A percentile compares a stretch with the other conserved stretches of the same genome.
Evolutionary conservation across 208 protist species (phyloP).

Genomic region (Trypanosoma vivax): DNA sequence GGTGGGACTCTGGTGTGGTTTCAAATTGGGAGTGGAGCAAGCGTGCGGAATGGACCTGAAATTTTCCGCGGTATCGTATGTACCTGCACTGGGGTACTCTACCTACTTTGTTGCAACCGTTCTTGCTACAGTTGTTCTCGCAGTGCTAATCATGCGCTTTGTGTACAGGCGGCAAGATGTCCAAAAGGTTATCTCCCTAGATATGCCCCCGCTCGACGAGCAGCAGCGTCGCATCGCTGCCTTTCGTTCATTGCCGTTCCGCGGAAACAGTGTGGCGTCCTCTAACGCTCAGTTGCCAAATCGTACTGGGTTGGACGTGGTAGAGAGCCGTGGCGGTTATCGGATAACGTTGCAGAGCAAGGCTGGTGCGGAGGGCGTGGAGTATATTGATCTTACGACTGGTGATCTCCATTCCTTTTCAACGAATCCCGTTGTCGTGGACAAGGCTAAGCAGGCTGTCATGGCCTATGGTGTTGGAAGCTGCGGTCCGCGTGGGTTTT

Average conservation of each 20-base stretch:
- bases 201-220: conserved; percentile 69
- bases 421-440: conserved; percentile 69
- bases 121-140: conserved; percentile 41
- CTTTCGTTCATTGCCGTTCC: conserved; percentile 59
- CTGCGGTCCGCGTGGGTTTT: conserved; percentile 97
- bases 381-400: conserved; percentile 87
- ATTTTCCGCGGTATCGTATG: too few relatives aligned
- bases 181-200: background rate
- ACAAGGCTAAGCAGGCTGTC: conserved; percentile 77
- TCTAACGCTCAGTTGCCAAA: conserved; percentile 42
- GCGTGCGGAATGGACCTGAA: too few relatives aligned
- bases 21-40: too few relatives aligned
- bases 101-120: too few relatives aligned
- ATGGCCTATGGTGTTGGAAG: conserved; percentile 94
- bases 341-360: conserved; percentile 43
- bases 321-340: conserved; percentile 42
- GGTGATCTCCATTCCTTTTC: conserved; percentile 93
- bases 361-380: conserved; percentile 19
- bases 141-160: conserved; percentile 29
- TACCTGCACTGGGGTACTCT: too few relatives aligned
- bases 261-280: conserved; percentile 23
- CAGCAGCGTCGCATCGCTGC: conserved; percentile 66
- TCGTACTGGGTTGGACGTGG: conserved; percentile 35
- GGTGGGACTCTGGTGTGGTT: too few relatives aligned
- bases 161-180: conserved; percentile 2